Evolutionary conservation across 176 grass and related monocot species (phyloP).

Genomic region (Elymus sibiricus): DNA sequence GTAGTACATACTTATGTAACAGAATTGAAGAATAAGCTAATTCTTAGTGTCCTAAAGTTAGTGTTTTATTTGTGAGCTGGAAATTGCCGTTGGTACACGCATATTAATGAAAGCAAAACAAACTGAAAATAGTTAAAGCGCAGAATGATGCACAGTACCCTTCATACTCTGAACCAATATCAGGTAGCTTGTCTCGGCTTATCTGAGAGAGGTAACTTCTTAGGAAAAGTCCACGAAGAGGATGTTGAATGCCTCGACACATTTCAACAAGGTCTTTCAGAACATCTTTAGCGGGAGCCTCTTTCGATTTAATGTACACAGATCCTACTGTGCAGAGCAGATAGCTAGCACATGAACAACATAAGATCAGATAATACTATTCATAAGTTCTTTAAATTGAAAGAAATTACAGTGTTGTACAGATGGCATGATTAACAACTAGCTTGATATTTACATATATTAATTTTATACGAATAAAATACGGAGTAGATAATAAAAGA

Average conservation of each 20-base stretch:
- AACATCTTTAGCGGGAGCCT: slow-evolving; percentile 95
- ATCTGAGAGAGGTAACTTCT: slow-evolving; percentile 98
- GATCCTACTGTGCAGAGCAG: slow-evolving; percentile 95
- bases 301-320: slow-evolving; percentile 96
- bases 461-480: neutral
- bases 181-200: slow-evolving; percentile 91
- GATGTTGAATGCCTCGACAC: slow-evolving; percentile 93
- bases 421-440: neutral
- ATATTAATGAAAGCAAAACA: slow-evolving; percentile 13
- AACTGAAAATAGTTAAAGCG: neutral
- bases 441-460: neutral
- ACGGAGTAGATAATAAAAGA: neutral
- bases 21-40: slow-evolving; percentile 2
- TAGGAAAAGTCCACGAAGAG: slow-evolving; percentile 93
- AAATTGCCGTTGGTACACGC: neutral
- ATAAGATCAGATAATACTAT: slow-evolving; percentile 35
- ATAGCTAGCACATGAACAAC: slow-evolving; percentile 70
- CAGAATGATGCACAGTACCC: slow-evolving; percentile 48
- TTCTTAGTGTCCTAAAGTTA: neutral
- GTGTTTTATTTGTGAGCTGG: neutral
- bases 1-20: neutral
- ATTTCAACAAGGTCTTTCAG: slow-evolving; percentile 99
- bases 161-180: slow-evolving; percentile 94
- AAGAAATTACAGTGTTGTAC: neutral
- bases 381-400: neutral